Evolutionary conservation across 345 rosid species (phyloP).

Genomic region (Salix caprea): DNA sequence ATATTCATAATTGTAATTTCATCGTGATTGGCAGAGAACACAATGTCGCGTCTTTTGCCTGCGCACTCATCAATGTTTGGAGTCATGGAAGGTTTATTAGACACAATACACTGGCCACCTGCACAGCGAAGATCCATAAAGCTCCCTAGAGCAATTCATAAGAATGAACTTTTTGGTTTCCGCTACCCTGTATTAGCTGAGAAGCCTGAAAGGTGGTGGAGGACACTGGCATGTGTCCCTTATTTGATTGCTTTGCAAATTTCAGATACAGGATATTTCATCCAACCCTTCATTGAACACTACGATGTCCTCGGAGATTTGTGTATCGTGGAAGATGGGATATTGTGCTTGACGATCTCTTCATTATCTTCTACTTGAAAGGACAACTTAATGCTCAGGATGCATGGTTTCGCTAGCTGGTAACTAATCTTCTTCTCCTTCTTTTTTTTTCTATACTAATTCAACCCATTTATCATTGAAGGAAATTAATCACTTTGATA

Average conservation of each 20-base stretch:
- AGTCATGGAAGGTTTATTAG: background rate
- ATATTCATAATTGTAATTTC: background rate
- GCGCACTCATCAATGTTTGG: constrained; percentile 10
- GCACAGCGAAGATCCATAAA: background rate
- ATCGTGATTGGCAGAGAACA: constrained; percentile 13
- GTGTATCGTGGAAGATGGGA: too few species aligned
- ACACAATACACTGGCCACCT: background rate
- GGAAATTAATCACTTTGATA: too few species aligned
- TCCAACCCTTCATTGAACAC: constrained; percentile 64
- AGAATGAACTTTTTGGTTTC: constrained; percentile 42
- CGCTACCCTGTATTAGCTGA: constrained; percentile 38
- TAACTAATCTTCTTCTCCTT: too few species aligned
- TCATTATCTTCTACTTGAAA: too few species aligned
- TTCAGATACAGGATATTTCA: constrained; percentile 57
- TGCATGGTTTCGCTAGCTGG: too few species aligned
- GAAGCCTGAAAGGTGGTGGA: constrained; percentile 87
- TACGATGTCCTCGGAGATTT: constrained; percentile 44
- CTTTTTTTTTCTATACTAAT: too few species aligned
- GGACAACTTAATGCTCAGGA: too few species aligned
- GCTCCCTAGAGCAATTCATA: constrained; percentile 20
- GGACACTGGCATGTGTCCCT: constrained; percentile 67
- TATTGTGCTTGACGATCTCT: too few species aligned
- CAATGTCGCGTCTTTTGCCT: background rate
- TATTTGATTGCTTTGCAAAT: constrained; percentile 73
- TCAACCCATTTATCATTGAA: too few species aligned